Conservation (phyloP, 2,329 filamentous ascomycete genomes). For the Diaporthe sp. region DNA sequence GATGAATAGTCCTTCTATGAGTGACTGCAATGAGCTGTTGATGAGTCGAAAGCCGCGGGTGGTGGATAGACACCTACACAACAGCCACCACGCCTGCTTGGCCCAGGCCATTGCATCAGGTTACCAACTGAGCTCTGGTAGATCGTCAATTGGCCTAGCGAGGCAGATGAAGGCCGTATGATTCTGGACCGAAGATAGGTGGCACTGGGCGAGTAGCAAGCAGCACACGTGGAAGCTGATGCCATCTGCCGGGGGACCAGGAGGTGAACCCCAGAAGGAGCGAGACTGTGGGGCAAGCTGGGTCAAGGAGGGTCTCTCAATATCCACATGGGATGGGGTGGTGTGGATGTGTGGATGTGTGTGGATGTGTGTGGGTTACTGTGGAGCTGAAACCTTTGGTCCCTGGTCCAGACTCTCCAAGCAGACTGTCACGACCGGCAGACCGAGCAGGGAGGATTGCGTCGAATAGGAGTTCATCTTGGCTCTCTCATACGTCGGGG, state of each 20-base stretch:
- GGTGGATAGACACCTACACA: background rate
- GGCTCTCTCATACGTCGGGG: background rate
- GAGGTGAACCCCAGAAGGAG: background rate
- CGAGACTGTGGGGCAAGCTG: background rate
- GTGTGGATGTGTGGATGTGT: background rate
- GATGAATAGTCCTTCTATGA: background rate
- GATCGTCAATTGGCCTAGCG: background rate
- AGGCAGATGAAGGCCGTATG: background rate
- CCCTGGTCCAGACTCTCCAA: conserved; percentile 16
- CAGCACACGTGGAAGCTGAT: background rate
- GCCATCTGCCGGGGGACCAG: conserved; percentile 2
- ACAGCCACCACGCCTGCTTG: background rate
- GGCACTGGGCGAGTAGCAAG: background rate
- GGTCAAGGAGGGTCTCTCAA: background rate
- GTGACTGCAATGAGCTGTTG: background rate
- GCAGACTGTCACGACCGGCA: background rate
- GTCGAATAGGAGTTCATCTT: conserved; percentile 18
- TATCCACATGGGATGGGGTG: background rate
- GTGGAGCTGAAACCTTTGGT: conserved; percentile 7
- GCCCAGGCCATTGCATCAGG: background rate
- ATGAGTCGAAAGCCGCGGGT: background rate
- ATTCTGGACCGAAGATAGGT: background rate
- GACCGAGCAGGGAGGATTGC: background rate
- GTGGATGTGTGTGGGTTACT: background rate
- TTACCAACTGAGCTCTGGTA: background rate